Percentiles rank a stretch among this genome's conserved stretches.
These are phyloP conservation scores for Vanderwaltozyma tropicalis DNA, from an alignment of 805 yeast genomes.

Conservation along the genomic window DNA sequence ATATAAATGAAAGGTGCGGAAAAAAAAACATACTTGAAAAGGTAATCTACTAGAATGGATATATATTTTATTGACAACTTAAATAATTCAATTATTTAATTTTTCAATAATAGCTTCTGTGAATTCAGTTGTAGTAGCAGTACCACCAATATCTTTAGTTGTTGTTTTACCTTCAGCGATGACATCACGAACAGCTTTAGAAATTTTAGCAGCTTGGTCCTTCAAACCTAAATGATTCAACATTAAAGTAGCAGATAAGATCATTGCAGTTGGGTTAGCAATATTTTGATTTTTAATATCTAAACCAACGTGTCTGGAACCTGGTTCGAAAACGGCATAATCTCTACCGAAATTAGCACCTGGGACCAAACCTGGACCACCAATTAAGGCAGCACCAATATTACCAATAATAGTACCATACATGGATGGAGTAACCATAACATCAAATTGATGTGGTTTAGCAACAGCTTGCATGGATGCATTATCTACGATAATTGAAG, in stretches of 20 bases:
- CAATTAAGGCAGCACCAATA: constrained; percentile 90
- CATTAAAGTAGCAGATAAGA: constrained; percentile 81
- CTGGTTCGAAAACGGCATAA: constrained; percentile 96
- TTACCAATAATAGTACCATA: constrained; percentile 96
- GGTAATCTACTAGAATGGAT: too few relatives aligned
- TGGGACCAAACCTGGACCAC: constrained; percentile 98
- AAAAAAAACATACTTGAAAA: too few relatives aligned
- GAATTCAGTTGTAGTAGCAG: constrained; percentile 82
- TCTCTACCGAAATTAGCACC: constrained; percentile 98
- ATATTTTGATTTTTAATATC: constrained; percentile 90
- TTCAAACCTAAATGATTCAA: constrained; percentile 92
- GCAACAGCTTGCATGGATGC: constrained; percentile 99
- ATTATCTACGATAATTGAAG: constrained; percentile 94
- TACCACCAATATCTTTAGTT: constrained; percentile 89
- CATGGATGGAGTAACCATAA: constrained; percentile 93
- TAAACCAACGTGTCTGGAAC: constrained; percentile 98
- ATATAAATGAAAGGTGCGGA: too few relatives aligned
- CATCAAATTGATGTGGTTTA: constrained; percentile 95
- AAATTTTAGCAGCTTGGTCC: constrained; percentile 72
- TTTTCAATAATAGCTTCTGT: constrained; percentile 80
- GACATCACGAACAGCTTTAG: constrained; percentile 82
- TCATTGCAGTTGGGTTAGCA: constrained; percentile 98
- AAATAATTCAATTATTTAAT: constrained; percentile 28
- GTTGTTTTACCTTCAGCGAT: constrained; percentile 77
- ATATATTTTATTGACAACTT: too few relatives aligned